These are phyloP conservation scores for Ajuga chamaepitys DNA, from an alignment of 257 asterid genomes.

Conservation along the genomic window DNA sequence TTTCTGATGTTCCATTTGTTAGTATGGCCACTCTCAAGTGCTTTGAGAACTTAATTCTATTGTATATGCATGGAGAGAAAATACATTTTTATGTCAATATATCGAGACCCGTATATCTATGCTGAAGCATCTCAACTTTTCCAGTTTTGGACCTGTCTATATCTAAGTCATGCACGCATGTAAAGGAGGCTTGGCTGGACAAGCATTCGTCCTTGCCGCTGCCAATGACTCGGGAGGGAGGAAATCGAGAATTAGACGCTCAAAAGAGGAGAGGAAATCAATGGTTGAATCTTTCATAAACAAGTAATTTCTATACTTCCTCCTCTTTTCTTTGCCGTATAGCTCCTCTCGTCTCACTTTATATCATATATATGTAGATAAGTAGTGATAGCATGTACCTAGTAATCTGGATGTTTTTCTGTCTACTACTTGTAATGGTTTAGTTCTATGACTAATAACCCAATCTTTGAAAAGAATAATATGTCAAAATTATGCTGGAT, in stretches of 20 bases:
- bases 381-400: background rate
- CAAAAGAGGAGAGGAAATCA: conserved; percentile 83
- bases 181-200: conserved; percentile 62
- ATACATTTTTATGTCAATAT: background rate
- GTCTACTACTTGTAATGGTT: background rate
- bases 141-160: conserved; percentile 19
- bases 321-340: background rate
- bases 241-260: conserved; percentile 76
- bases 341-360: background rate
- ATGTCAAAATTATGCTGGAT: background rate
- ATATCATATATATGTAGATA: conserved; percentile 5
- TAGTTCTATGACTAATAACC: background rate
- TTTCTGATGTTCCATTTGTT: background rate
- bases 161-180: conserved; percentile 52
- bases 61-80: too few species aligned
- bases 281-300: conserved; percentile 82
- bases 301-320: conserved; percentile 34
- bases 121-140: background rate
- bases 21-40: background rate
- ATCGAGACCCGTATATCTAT: background rate
- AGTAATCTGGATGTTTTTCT: background rate
- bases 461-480: too few species aligned
- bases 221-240: conserved; percentile 56
- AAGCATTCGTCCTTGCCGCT: conserved; percentile 65
- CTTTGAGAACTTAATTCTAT: background rate